Evolutionary conservation across 257 asterid species (phyloP).

Genomic region (Rhazya stricta): DNA sequence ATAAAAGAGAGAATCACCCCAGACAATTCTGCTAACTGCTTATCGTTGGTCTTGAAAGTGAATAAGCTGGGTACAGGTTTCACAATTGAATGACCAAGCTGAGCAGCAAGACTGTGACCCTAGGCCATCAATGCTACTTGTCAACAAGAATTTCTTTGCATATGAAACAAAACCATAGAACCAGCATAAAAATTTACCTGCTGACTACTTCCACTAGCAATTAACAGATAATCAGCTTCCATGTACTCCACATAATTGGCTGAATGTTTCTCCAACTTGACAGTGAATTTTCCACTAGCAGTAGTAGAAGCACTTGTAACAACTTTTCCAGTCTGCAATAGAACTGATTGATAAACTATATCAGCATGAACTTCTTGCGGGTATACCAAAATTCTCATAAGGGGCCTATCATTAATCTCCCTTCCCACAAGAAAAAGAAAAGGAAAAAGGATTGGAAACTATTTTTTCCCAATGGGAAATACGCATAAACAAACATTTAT

Average conservation of each 20-base stretch:
- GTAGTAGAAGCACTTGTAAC: constrained; percentile 62
- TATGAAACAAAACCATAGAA: constrained; percentile 14
- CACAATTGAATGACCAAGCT: constrained; percentile 82
- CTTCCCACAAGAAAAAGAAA: not conserved
- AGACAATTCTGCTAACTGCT: constrained; percentile 64
- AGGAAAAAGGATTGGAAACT: not conserved
- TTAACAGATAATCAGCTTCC: constrained; percentile 66
- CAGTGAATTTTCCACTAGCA: constrained; percentile 46
- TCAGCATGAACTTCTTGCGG: constrained; percentile 26
- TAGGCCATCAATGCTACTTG: constrained; percentile 26
- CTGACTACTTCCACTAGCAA: constrained; percentile 89
- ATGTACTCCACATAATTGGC: constrained; percentile 48
- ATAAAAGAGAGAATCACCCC: constrained; percentile 61
- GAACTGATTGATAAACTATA: constrained; percentile 41
- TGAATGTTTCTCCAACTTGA: constrained; percentile 72
- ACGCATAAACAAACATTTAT: not conserved
- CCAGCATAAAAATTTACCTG: constrained; percentile 47
- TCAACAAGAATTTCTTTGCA: constrained; percentile 9
- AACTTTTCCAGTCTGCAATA: constrained; percentile 71
- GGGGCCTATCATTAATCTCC: not conserved
- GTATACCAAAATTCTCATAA: not conserved
- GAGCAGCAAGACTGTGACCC: constrained; percentile 81
- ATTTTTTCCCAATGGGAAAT: not conserved
- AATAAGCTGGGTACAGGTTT: constrained; percentile 94
- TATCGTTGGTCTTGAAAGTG: constrained; percentile 87